A percentile compares a stretch with the other conserved stretches of the same genome.
Evolutionary conservation across 192 early-diverging fungal species (phyloP).

Genomic region (Globomyces pollinis-pini): DNA sequence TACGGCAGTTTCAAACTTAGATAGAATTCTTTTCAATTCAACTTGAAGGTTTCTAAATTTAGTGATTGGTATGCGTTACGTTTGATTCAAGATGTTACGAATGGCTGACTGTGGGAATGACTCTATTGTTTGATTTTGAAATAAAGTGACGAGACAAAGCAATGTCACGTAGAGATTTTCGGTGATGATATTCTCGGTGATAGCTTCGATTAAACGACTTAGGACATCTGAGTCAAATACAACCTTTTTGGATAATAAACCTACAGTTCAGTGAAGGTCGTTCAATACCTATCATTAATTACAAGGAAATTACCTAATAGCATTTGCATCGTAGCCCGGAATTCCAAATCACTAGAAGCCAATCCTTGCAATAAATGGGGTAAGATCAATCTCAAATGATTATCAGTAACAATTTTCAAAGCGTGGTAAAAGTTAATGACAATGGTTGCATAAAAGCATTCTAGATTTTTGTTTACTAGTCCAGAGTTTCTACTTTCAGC

Average conservation of each 20-base stretch:
- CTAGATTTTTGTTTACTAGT: constrained; percentile 44
- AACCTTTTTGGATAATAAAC: neutral
- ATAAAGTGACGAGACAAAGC: neutral
- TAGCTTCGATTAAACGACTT: neutral
- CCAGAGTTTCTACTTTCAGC: constrained; percentile 2
- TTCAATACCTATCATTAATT: no score
- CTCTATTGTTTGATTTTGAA: neutral
- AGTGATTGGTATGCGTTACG: neutral
- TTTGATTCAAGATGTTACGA: neutral
- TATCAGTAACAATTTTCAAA: constrained; percentile 39
- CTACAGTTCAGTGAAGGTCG: no score
- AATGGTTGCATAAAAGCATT: constrained; percentile 60
- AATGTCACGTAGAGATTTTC: neutral
- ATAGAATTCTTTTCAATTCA: neutral
- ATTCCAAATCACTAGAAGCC: constrained; percentile 39
- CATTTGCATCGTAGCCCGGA: constrained; percentile 10
- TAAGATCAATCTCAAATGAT: constrained; percentile 49
- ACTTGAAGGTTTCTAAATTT: neutral
- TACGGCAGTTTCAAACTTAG: neutral
- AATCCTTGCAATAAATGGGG: constrained; percentile 45
- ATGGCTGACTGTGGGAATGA: neutral
- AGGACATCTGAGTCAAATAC: neutral
- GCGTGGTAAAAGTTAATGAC: constrained; percentile 49
- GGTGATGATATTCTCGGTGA: neutral
- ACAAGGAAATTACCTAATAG: no score